These are phyloP conservation scores for Adansonia rubrostipa DNA, from an alignment of 441 rosid species.

Conservation along the genomic window DNA sequence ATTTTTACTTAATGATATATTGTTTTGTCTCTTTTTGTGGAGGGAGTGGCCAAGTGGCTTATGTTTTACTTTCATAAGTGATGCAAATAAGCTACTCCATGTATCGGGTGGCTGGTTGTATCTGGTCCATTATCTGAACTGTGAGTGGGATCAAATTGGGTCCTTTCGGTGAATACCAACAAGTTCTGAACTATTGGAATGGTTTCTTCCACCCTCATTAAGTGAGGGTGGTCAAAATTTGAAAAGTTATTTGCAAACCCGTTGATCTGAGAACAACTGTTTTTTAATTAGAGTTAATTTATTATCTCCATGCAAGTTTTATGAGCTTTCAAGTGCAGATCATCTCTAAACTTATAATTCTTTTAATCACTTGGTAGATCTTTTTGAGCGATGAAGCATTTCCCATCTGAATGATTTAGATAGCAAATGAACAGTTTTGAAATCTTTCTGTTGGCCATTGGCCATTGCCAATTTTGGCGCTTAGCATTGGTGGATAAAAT, in stretches of 20 bases:
- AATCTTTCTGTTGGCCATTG: slow-evolving; percentile 11
- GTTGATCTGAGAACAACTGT: background rate
- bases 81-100: background rate
- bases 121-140: background rate
- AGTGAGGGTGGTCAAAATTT: background rate
- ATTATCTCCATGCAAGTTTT: background rate
- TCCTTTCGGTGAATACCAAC: background rate
- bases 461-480: background rate
- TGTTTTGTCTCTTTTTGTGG: background rate
- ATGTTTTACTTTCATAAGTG: background rate
- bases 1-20: background rate
- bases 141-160: background rate
- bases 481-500: slow-evolving; percentile 1
- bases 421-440: background rate
- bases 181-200: background rate
- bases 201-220: background rate
- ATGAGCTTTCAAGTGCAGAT: slow-evolving; percentile 8
- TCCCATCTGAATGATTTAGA: background rate
- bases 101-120: background rate
- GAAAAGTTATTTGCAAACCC: slow-evolving; percentile 13
- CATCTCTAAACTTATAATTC: background rate
- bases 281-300: slow-evolving; percentile 7
- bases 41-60: background rate
- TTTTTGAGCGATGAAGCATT: slow-evolving; percentile 9
- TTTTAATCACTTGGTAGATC: background rate